Evolutionary conservation across 2,329 filamentous ascomycete species (phyloP), one percentile per base, ranked within the genome.

Genomic region (Dactylonectria macrodidyma): DNA sequence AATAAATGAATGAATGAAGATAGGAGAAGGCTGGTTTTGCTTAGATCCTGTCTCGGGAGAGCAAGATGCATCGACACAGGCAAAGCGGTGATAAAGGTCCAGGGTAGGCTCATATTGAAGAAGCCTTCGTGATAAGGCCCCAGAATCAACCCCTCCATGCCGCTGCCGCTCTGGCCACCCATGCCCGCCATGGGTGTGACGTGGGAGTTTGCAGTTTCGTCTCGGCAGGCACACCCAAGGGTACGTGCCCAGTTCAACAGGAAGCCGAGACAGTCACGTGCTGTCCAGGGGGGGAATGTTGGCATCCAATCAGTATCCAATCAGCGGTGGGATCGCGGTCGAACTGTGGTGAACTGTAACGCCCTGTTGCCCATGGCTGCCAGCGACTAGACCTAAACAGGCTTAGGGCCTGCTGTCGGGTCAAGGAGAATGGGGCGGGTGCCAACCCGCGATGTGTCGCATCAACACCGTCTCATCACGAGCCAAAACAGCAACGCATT

Each of bases 311-410:
- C 56, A 52, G 50, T 34, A 44, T 34, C 63, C 63, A 66, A 66
- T 61, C 63, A 77, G 68, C 68, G 69, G 74, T 71, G 73, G 69
- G 66, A 70, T 64, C 59, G 11, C 51, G 36, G 52, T 68, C 47
- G 64, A 74, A 66, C 62, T 55, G 67, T 61, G 52, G 69, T 44
- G 64, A 74, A 66, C 62, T 55, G 67, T 61, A 66, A 59, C 62
- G 69, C 69, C 57, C 58, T 77, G 77, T 78, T 78, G 77, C 77
- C 77, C 74, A 78, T 78, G 76, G 76, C 72, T 78, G 75, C 76
- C 67, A 78, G 26, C 38, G 24, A 41, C 77, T 59, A 73, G 62
- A 8, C 76, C 73, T 2, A 34, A 75, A 68, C 7, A 19, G 65
- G 77, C 8, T 61, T 74, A 72, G 74, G 58, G 65, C 59, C 57